Conservation (phyloP, 2,329 filamentous ascomycete species). For the Arthrobotrys sinensis region DNA sequence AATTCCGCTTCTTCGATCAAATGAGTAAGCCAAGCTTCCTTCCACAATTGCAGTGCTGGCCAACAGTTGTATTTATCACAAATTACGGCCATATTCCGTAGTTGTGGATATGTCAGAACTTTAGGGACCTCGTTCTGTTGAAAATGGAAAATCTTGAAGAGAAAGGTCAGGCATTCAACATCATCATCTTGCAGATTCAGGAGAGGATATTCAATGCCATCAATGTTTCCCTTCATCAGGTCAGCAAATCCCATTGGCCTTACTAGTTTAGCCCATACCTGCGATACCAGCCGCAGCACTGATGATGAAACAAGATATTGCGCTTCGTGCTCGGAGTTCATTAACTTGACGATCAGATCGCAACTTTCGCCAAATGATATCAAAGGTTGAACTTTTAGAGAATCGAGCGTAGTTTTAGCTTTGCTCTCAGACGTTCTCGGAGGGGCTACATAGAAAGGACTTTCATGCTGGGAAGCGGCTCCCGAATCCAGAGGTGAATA, state of each 20-base stretch:
- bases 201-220: constrained; percentile 12
- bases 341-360: constrained; percentile 14
- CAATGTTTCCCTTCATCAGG: constrained; percentile 7
- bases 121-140: constrained; percentile 2
- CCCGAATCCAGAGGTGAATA: no score
- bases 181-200: constrained; percentile 1
- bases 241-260: constrained; percentile 15
- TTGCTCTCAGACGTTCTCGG: no score
- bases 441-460: no score
- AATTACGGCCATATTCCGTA: constrained; percentile 28
- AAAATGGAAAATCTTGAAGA: constrained; percentile 29
- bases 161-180: constrained; percentile 4
- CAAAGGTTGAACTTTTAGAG: no score
- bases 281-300: constrained; percentile 4
- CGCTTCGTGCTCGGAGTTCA: constrained; percentile 5
- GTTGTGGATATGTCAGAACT: constrained; percentile 6
- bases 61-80: constrained; percentile 36
- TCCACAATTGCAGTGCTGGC: constrained; percentile 12
- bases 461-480: no score
- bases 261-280: constrained; percentile 15
- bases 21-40: constrained; percentile 7
- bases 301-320: constrained; percentile 16
- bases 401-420: no score
- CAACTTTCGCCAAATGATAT: constrained; percentile 8
- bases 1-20: neutral